phyloP scores from a whole-genome alignment of 2,329 filamentous ascomycete species.

The Cladosporium sp. region DNA sequence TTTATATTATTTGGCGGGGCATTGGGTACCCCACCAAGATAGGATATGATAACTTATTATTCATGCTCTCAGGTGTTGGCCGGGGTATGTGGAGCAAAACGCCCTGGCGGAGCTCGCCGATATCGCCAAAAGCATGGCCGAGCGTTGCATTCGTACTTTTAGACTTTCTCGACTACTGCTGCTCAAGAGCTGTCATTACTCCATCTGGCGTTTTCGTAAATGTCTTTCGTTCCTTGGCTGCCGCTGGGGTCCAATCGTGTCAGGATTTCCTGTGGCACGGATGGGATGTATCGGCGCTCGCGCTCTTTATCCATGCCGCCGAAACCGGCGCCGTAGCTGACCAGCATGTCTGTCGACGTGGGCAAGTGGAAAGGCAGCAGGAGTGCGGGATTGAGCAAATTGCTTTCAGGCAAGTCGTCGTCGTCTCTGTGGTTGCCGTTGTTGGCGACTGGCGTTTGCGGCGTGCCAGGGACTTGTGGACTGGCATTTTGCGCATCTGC shows the following conservation, averaged over 20 bases:
- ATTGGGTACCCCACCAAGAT: constrained; percentile 1
- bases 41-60: background rate
- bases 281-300: constrained; percentile 93
- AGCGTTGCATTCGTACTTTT: constrained; percentile 4
- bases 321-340: constrained; percentile 92
- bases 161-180: background rate
- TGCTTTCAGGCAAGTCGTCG: constrained; percentile 68
- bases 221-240: constrained; percentile 21
- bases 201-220: constrained; percentile 38
- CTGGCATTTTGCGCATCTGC: constrained; percentile 12
- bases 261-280: constrained; percentile 89
- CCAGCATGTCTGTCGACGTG: constrained; percentile 94
- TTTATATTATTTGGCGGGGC: constrained; percentile 12
- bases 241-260: constrained; percentile 71
- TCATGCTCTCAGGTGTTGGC: too few species aligned
- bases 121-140: constrained; percentile 6
- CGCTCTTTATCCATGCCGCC: constrained; percentile 88
- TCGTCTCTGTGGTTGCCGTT: constrained; percentile 49
- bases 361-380: constrained; percentile 95
- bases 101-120: constrained; percentile 14
- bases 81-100: background rate
- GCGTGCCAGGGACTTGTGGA: background rate
- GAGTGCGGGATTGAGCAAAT: constrained; percentile 83
- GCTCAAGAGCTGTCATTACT: constrained; percentile 27
- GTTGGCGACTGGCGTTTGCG: constrained; percentile 19